Evolutionary conservation across 2,329 filamentous ascomycete species (phyloP).

Genomic region (Exserohilum rostratum): DNA sequence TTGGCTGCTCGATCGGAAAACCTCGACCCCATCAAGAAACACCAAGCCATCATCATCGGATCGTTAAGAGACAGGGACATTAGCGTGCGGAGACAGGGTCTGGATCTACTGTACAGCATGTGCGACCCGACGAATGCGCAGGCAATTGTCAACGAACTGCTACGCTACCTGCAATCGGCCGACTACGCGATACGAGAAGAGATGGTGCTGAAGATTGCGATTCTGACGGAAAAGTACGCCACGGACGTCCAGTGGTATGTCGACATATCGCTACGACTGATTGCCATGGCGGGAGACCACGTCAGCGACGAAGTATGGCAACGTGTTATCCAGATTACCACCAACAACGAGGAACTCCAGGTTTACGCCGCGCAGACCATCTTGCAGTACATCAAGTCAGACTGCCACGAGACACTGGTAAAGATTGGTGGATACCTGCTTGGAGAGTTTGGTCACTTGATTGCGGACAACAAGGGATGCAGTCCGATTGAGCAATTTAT

Average conservation of each 20-base stretch:
- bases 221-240: conserved; percentile 96
- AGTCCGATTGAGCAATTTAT: conserved; percentile 98
- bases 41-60: conserved; percentile 93
- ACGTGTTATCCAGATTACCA: conserved; percentile 96
- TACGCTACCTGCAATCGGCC: conserved; percentile 93
- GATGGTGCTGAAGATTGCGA: conserved; percentile 99
- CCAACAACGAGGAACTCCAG: conserved; percentile 98
- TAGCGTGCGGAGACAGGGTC: conserved; percentile 91
- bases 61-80: conserved; percentile 96
- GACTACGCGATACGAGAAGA: conserved; percentile 98
- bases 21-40: conserved; percentile 95
- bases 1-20: conserved; percentile 92
- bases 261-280: conserved; percentile 90
- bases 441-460: conserved; percentile 95
- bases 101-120: conserved; percentile 99
- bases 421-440: conserved; percentile 97
- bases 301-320: conserved; percentile 99
- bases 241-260: conserved; percentile 99
- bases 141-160: conserved; percentile 88
- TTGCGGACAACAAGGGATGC: conserved; percentile 88
- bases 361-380: conserved; percentile 95
- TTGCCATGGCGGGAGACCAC: conserved; percentile 96
- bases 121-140: conserved; percentile 95
- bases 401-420: conserved; percentile 94
- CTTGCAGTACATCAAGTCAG: conserved; percentile 89